Base-by-base conservation (phyloP, 768 basidiomycete species). In the Boletus sensibilis region DNA sequence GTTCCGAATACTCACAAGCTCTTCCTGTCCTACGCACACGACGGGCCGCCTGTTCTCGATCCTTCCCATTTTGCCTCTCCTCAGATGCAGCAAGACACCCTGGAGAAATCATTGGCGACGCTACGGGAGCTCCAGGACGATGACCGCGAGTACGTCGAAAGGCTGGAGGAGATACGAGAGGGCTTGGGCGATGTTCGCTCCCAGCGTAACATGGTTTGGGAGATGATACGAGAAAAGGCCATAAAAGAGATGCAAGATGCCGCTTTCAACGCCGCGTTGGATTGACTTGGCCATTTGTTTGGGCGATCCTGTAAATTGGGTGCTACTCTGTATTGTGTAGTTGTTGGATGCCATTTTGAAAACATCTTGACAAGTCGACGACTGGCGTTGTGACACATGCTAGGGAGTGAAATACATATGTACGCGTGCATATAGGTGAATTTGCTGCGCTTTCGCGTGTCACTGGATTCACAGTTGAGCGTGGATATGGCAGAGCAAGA, bases 71-170 rank as follows among this genome's bases (percentile, higher is more conserved):
- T 87, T 60, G 73, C 82, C 7, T 80, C 81, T 4, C 82, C 84
- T 21, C 83, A 87, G 53, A 79, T 82, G 74, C 88, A 90, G 61
- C 71, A 83, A 55, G 86, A 85, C 45, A 85, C 75, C 14, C 68
- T 94, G 53, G 90, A 92, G 66, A 92, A 90, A 67, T 84, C 87
- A 14, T 62, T 93, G 37, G 82, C 86, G 16, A 79, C 83, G 2
- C 72, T 94, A 50, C 82, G 88, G 50, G 92, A 94, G 62, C 75
- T 94, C 21, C 87, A 90, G 61, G 92, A 94, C 64, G 92, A 94
- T 63, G 88, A 88, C 6, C 78, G 90, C 43, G 92, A 94, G 70
- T 94, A 94, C 66, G 84, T 88, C 6, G 92, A 93, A 65, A 82
- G 92, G 27, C 72, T 94, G 52, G 83, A 89, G 64, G 92, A 94